These are phyloP conservation scores for Phytophthora multivora DNA, from an alignment of 352 stramenopile genomes.

Conservation along the genomic window DNA sequence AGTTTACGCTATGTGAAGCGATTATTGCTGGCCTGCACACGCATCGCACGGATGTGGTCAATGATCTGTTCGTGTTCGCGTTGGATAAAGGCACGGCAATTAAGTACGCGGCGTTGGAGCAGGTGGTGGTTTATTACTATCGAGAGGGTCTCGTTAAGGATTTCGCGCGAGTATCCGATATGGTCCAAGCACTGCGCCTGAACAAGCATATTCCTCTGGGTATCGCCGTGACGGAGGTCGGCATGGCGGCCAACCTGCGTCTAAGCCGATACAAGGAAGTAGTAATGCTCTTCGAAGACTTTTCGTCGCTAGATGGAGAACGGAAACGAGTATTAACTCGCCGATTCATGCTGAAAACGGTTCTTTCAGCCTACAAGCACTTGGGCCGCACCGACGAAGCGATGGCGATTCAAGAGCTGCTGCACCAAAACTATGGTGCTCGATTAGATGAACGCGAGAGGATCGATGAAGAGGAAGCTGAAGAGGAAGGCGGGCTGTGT, in stretches of 20 bases:
- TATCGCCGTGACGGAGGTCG: slow-evolving; percentile 75
- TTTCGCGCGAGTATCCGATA: slow-evolving; percentile 63
- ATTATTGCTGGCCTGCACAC: slow-evolving; percentile 56
- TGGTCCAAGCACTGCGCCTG: slow-evolving; percentile 65
- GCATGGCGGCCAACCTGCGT: slow-evolving; percentile 69
- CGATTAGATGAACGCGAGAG: slow-evolving; percentile 21
- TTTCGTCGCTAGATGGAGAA: slow-evolving; percentile 61
- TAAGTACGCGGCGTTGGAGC: slow-evolving; percentile 80
- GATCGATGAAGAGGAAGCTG: neutral
- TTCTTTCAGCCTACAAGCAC: slow-evolving; percentile 52
- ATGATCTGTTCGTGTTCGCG: slow-evolving; percentile 63
- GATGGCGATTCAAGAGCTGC: slow-evolving; percentile 57
- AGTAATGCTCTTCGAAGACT: slow-evolving; percentile 77
- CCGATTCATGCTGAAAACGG: slow-evolving; percentile 66
- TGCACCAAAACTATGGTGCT: slow-evolving; percentile 42
- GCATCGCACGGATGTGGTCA: slow-evolving; percentile 57
- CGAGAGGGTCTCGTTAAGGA: slow-evolving; percentile 62
- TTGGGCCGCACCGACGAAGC: slow-evolving; percentile 66
- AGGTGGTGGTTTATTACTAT: slow-evolving; percentile 75
- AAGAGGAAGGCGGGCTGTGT: slow-evolving; percentile 1
- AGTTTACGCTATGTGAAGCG: slow-evolving; percentile 68
- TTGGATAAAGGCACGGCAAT: slow-evolving; percentile 69
- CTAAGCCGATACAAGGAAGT: slow-evolving; percentile 66
- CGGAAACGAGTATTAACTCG: slow-evolving; percentile 60
- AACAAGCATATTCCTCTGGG: slow-evolving; percentile 81